Base-by-base conservation (phyloP, 2,329 filamentous ascomycete species). In the Hypomyces rosellus region DNA sequence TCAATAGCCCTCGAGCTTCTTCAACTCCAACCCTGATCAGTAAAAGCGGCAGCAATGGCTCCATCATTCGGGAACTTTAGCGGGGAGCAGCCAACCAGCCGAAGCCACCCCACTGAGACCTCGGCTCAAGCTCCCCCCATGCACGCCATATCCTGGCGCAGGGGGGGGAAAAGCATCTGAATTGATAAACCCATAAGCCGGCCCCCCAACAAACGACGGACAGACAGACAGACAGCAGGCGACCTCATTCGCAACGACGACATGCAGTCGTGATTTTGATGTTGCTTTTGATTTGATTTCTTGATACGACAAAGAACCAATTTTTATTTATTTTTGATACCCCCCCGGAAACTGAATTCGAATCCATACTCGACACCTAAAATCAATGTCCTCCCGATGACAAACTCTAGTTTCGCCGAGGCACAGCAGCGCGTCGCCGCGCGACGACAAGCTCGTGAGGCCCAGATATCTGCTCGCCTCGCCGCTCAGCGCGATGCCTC, bases 381-480 rank as follows among this genome's bases (percentile, higher is more conserved):
- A 30, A 46, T 45, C 54, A 51, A 70, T 69, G 64, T 55, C 59
- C 53, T 52, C 54, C 57, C 58, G 58, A 78, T 78, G 75, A 76
- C 70, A 62, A 71, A 75, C 54, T 70, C 72, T 54, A 87, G 87
- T 70, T 96, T 96, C 72, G 85, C 88, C 68, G 86, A 89, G 67
- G 92, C 92, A 57, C 91, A 96, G 74, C 80, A 88, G 72, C 88
- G 91, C 66, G 84, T 96, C 54, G 80, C 86, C 57, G 86, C 87
- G 60, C 88, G 90, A 62, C 88, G 89, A 62, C 81, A 82, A 65
- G 84, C 84, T 55, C 86, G 88, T 67, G 88, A 89, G 68, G 77
- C 77, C 55, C 78, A 84, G 63, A 73, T 78, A 49, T 81, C 79
- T 60, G 74, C 81, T 51, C 78, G 75, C 46, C 67, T 80, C 57